Conservation (phyloP, 805 yeast genomes). For the Metschnikowia lunata region DNA sequence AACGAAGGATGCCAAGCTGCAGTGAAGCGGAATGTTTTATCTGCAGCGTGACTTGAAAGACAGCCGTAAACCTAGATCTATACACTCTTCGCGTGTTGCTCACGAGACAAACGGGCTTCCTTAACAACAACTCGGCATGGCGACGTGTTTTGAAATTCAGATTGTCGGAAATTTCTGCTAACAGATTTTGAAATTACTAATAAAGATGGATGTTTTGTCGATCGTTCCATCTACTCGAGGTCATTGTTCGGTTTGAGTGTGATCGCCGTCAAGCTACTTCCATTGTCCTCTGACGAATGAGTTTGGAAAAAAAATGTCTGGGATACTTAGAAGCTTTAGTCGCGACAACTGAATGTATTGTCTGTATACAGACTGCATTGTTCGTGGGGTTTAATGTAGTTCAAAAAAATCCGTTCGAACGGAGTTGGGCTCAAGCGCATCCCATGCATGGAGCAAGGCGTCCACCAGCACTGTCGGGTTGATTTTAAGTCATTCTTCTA, state of each 20-base stretch:
- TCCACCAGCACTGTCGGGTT: neutral
- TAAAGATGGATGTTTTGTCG: too few species aligned
- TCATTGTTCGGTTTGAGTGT: too few species aligned
- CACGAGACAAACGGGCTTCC: too few species aligned
- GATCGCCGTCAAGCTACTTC: too few species aligned
- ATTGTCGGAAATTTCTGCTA: too few species aligned
- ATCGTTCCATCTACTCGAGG: too few species aligned
- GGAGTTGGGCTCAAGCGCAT: neutral
- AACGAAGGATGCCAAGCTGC: neutral
- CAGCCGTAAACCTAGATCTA: conserved; percentile 1
- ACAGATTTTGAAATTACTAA: too few species aligned
- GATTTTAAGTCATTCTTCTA: too few species aligned
- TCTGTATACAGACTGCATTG: conserved; percentile 1
- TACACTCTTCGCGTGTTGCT: conserved; percentile 1
- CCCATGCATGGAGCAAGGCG: neutral
- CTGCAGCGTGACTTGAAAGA: neutral
- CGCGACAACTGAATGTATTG: conserved; percentile 3
- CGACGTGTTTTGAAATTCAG: too few species aligned
- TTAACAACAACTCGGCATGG: too few species aligned
- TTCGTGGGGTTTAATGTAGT: conserved; percentile 1
- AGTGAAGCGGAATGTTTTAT: neutral
- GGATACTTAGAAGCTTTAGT: neutral
- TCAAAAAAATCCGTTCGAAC: neutral
- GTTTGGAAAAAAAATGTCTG: neutral
- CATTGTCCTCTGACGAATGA: conserved; percentile 1